Evolutionary conservation across 2,329 filamentous ascomycete genomes (phyloP), one percentile per base, ranked within the genome.

Genomic region (Aureobasidium sp.): DNA sequence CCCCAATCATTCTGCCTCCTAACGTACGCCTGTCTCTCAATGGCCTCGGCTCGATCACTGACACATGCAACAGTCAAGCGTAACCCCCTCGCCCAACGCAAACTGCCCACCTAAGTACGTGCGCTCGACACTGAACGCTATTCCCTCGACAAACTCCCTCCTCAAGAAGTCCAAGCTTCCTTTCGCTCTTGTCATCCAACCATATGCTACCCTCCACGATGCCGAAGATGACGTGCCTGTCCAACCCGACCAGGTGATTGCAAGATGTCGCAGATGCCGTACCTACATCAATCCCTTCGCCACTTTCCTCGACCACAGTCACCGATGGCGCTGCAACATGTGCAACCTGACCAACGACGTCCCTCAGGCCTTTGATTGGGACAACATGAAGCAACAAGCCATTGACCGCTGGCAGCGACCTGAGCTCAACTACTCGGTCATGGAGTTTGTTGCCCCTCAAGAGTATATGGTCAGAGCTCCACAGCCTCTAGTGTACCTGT

Each of bases 281-380:
- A 94, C 93, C 62, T 97, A 97, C 75, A 97, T 97, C 81, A 97
- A 97, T 74, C 92, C 94, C 13, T 99, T 93, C 69, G 94, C 96
- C 64, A 91, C 90, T 51, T 99, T 99, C 78, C 80, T 99, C 65
- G 94, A 99, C 70, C 91, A 97, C 72, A 94, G 94, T 51, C 94
- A 99, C 77, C 85, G 94, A 72, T 99, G 94, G 94, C 88, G 93
- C 71, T 99, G 94, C 80, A 99, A 99, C 78, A 97, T 99, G 92
- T 99, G 94, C 77, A 97, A 96, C 76, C 81, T 99, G 67, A 97
- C 92, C 69, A 99, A 99, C 74, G 94, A 99, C 70, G 93, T 97
- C 43, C 94, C 94, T n/a, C 94, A 99, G 76, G 92, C 92, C 41
- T 99, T 99, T 68, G 94, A 99, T 74, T 99, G 94, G 94, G 94